A percentile compares a stretch with the other conserved stretches of the same genome.
These are phyloP conservation scores for Pugionium dolabratum DNA, from an alignment of 345 rosid species.

Conservation along the genomic window DNA sequence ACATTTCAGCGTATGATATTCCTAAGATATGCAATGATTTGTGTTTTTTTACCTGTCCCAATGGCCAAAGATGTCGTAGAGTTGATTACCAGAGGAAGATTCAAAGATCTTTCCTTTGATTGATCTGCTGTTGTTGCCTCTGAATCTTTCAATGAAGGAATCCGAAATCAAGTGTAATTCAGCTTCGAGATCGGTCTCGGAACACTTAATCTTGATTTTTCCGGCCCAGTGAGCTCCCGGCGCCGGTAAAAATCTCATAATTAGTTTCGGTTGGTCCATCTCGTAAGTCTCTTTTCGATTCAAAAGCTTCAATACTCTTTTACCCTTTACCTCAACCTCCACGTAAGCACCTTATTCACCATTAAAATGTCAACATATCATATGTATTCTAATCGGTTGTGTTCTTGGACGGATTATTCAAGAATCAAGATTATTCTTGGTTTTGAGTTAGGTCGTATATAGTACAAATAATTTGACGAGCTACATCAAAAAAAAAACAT, in stretches of 20 bases:
- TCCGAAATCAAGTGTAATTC: slow-evolving; percentile 59
- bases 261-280: slow-evolving; percentile 69
- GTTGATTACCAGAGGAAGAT: slow-evolving; percentile 44
- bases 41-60: slow-evolving; percentile 66
- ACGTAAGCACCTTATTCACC: slow-evolving; percentile 56
- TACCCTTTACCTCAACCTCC: slow-evolving; percentile 68
- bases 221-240: slow-evolving; percentile 70
- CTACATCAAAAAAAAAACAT: background rate
- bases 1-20: background rate
- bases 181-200: slow-evolving; percentile 64
- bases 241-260: slow-evolving; percentile 56
- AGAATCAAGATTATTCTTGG: background rate
- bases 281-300: slow-evolving; percentile 62
- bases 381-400: background rate
- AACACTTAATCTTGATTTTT: slow-evolving; percentile 56
- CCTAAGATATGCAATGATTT: background rate
- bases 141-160: slow-evolving; percentile 42
- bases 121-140: slow-evolving; percentile 45
- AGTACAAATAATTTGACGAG: background rate
- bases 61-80: slow-evolving; percentile 61
- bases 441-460: background rate
- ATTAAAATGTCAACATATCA: background rate
- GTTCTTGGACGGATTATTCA: background rate
- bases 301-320: slow-evolving; percentile 59
- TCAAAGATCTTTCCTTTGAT: slow-evolving; percentile 65